Base-by-base conservation (phyloP, 768 basidiomycete species). In the Russula emetica region DNA sequence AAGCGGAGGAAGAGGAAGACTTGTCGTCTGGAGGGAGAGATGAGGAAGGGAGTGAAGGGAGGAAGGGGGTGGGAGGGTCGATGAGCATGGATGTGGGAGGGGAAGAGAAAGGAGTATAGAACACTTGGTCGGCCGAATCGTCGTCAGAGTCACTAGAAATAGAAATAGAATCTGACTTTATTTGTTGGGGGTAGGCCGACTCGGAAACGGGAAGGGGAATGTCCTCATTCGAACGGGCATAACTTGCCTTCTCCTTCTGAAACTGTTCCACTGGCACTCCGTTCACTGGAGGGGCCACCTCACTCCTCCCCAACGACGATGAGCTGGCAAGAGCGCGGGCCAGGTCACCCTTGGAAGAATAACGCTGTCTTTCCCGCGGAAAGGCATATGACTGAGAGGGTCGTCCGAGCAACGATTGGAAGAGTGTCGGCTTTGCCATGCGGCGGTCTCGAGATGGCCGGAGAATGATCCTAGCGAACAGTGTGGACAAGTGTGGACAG, bases 91-190 rank as follows among this genome's bases (percentile, higher is more conserved):
- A 62, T 6, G 61, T 59, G 22, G 64, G 64, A 49, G 68, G 65
- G 9, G 69, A 70, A 34, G 69, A 57, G 50, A 63, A 60, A 30
- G 70, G 62, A 34, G 69, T 69, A 26, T 59, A 60, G 61, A 71
- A 69, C 2, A 57, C 14, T 47, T 67, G 57, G 20, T 55, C 20
- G 18, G 32, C 42, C 2, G 20, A 22, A 5, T 62, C 50, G 14
- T 47, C 49, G 34, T 60, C 66, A 5, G 32, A 38, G 24, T 62
- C 42, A 57, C 53, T 72, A 24, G 56, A 44, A 36, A 26, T 44
- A 11, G 34, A 32, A 32, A 32, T 32, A 32, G 30, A 30, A 30
- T n/a, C n/a, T n/a, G n/a, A n/a, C n/a, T n/a, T n/a, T n/a, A n/a
- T n/a, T n/a, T n/a, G n/a, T n/a, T n/a, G n/a, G n/a, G n/a, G n/a